Percentiles rank a stretch among this genome's conserved stretches.
Evolutionary conservation across 805 yeast species (phyloP).

Genomic region (Wickerhamiella vanderwaltii): DNA sequence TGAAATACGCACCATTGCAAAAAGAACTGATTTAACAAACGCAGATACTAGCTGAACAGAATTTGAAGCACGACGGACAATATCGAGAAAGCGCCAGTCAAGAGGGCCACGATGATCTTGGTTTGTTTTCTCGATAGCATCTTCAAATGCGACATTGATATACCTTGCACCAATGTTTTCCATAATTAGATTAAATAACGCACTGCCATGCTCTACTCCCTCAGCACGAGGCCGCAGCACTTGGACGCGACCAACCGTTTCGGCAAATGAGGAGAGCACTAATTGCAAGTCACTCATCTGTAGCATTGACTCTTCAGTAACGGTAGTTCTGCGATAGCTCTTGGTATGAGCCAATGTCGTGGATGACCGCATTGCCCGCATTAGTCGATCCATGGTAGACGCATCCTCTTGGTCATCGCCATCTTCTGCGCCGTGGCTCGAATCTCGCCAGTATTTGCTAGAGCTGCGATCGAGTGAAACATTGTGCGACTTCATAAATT

Average conservation of each 20-base stretch:
- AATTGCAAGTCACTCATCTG: slow-evolving; percentile 42
- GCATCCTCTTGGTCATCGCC: slow-evolving; percentile 23
- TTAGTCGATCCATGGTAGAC: slow-evolving; percentile 26
- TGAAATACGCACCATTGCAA: slow-evolving; percentile 57
- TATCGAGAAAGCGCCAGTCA: slow-evolving; percentile 37
- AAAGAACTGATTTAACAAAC: slow-evolving; percentile 57
- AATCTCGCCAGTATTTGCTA: background rate
- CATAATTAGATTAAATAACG: slow-evolving; percentile 52
- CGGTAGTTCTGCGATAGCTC: background rate
- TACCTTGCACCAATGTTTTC: slow-evolving; percentile 63
- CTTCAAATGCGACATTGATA: slow-evolving; percentile 63
- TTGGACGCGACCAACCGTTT: slow-evolving; percentile 64
- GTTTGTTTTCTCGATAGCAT: slow-evolving; percentile 34
- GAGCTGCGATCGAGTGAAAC: slow-evolving; percentile 21
- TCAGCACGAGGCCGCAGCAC: slow-evolving; percentile 32
- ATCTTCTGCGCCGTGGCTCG: slow-evolving; percentile 7
- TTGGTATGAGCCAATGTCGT: background rate
- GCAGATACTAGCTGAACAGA: slow-evolving; percentile 55
- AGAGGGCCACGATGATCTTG: slow-evolving; percentile 25
- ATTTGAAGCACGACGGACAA: slow-evolving; percentile 44
- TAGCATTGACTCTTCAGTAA: slow-evolving; percentile 18
- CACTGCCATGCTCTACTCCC: slow-evolving; percentile 50
- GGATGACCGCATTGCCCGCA: slow-evolving; percentile 18
- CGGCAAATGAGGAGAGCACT: slow-evolving; percentile 59
- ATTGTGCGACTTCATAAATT: slow-evolving; percentile 32